A percentile compares a stretch with the other conserved stretches of the same genome.
phyloP scores from a whole-genome alignment of 2,329 filamentous ascomycete species.

The Karstenula rhodostoma region DNA sequence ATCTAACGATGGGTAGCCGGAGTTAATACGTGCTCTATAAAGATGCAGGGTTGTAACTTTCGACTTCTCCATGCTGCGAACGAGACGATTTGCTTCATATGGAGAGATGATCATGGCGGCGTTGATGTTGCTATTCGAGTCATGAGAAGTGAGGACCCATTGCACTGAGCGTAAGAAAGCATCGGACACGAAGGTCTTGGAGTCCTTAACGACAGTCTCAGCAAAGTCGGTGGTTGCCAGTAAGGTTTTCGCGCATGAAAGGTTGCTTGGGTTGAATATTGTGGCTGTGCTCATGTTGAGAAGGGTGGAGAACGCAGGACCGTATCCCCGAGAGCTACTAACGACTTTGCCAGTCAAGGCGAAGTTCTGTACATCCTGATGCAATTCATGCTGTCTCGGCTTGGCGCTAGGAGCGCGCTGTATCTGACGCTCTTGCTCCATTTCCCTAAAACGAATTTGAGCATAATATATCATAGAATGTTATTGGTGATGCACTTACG shows the following conservation, averaged over 20 bases:
- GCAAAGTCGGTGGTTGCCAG: constrained; percentile 63
- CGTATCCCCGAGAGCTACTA: constrained; percentile 43
- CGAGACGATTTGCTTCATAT: constrained; percentile 65
- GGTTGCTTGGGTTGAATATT: constrained; percentile 43
- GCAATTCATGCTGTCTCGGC: constrained; percentile 54
- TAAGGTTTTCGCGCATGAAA: constrained; percentile 42
- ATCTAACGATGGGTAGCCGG: constrained; percentile 53
- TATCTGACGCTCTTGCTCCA: constrained; percentile 66
- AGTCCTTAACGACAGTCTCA: constrained; percentile 49
- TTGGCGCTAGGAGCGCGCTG: constrained; percentile 56
- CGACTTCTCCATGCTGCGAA: constrained; percentile 50
- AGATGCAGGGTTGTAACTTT: constrained; percentile 56
- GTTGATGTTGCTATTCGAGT: neutral
- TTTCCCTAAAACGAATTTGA: constrained; percentile 52
- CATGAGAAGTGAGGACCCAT: constrained; percentile 55
- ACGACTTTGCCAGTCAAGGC: constrained; percentile 47
- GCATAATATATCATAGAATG: neutral
- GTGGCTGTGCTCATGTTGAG: constrained; percentile 51
- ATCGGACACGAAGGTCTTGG: constrained; percentile 45
- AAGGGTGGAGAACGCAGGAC: constrained; percentile 58
- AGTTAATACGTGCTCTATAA: constrained; percentile 59
- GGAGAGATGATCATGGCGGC: constrained; percentile 66
- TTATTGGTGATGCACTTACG: constrained; percentile 28
- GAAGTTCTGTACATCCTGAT: constrained; percentile 55
- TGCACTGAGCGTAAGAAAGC: constrained; percentile 62